phyloP scores from a whole-genome alignment of 805 yeast genomes.

The Phaffomyces antillensis region DNA sequence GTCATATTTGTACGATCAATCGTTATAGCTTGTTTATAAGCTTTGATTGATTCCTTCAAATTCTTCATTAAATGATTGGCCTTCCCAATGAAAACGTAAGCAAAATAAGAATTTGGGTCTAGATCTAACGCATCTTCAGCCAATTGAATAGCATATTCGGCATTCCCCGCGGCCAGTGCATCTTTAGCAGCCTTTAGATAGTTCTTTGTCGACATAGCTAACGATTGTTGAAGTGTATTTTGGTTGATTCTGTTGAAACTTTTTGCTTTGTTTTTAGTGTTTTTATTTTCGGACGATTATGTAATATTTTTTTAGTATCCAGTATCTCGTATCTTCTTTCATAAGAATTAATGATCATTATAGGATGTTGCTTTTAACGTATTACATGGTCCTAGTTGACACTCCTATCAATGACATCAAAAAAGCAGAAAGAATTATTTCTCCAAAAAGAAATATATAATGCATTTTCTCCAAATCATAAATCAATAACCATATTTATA shows the following conservation, averaged over 20 bases:
- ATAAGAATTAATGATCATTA: too few relatives aligned
- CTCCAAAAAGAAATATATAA: too few relatives aligned
- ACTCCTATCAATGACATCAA: too few relatives aligned
- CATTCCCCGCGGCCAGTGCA: constrained; percentile 50
- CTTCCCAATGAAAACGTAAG: constrained; percentile 67
- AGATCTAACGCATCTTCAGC: constrained; percentile 47
- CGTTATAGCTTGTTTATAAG: constrained; percentile 43
- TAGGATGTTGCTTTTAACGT: too few relatives aligned
- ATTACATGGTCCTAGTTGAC: too few relatives aligned
- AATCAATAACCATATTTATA: neutral
- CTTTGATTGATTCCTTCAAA: constrained; percentile 30
- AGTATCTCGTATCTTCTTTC: too few relatives aligned
- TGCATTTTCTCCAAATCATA: too few relatives aligned
- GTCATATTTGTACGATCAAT: constrained; percentile 43
- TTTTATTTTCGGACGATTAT: neutral
- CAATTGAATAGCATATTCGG: constrained; percentile 52
- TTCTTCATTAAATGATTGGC: constrained; percentile 43
- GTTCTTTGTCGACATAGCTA: constrained; percentile 27
- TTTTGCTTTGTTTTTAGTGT: neutral
- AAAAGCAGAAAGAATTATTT: too few relatives aligned
- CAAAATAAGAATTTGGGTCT: constrained; percentile 57
- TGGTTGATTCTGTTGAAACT: neutral
- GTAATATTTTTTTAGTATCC: too few relatives aligned
- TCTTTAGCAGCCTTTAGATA: constrained; percentile 42
- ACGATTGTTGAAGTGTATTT: neutral